Conservation (phyloP, 148 eudicot species). For the Limonium bicolor region DNA sequence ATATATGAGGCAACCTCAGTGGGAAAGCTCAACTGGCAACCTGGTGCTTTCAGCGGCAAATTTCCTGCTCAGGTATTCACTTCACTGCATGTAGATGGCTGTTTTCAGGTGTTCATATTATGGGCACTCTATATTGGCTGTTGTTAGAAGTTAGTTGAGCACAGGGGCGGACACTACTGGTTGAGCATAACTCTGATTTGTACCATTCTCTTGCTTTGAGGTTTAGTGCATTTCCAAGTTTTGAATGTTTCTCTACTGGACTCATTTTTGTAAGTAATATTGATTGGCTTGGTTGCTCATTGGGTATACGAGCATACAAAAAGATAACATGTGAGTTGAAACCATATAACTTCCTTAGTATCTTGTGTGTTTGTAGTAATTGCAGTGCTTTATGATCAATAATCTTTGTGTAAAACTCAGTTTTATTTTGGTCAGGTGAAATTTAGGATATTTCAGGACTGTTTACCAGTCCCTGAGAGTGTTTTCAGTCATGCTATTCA, state of each 20-base stretch:
- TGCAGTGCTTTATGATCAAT: neutral
- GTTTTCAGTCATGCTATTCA: constrained; percentile 31
- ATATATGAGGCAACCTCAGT: constrained; percentile 37
- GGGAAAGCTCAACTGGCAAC: constrained; percentile 38
- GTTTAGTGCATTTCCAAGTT: no score
- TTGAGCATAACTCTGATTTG: no score
- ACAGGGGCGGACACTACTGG: no score
- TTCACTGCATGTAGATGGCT: neutral
- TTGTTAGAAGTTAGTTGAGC: neutral
- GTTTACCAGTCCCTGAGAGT: constrained; percentile 55
- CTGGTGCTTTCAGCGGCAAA: constrained; percentile 49
- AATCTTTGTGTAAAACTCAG: neutral
- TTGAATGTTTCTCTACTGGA: no score
- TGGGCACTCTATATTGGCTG: neutral
- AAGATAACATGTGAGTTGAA: no score
- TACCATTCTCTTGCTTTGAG: no score
- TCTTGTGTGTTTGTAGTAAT: neutral
- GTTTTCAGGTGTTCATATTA: neutral
- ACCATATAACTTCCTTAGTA: no score
- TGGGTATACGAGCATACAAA: no score
- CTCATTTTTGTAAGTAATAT: no score
- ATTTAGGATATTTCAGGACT: constrained; percentile 40
- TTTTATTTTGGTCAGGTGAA: constrained; percentile 24
- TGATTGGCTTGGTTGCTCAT: no score
- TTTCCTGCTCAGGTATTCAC: constrained; percentile 71